A percentile compares a stretch with the other conserved stretches of the same genome.
Conservation (phyloP, 352 stramenopile genomes). For the Phytophthora cryptogea region DNA sequence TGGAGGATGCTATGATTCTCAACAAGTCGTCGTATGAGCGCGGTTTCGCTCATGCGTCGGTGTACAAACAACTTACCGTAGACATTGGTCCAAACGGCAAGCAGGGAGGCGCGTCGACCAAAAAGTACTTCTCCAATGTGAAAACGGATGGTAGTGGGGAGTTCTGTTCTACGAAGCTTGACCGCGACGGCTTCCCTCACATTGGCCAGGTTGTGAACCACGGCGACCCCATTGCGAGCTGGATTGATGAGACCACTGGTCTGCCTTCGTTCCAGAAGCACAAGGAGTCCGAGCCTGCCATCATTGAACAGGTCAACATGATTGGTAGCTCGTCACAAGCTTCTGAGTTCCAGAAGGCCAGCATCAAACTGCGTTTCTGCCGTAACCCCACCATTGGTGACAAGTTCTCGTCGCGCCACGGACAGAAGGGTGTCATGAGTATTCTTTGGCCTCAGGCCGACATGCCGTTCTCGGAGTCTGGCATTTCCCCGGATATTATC, state of each 20-base stretch:
- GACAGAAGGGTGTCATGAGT: slow-evolving; percentile 99
- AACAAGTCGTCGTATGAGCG: slow-evolving; percentile 99
- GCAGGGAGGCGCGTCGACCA: slow-evolving; percentile 70
- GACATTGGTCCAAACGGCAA: slow-evolving; percentile 81
- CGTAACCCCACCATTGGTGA: slow-evolving; percentile 99
- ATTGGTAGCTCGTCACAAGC: slow-evolving; percentile 70
- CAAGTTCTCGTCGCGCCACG: slow-evolving; percentile 99
- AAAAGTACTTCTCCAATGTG: slow-evolving; percentile 94
- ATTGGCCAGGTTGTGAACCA: slow-evolving; percentile 95
- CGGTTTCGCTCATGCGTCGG: slow-evolving; percentile 96
- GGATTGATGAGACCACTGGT: slow-evolving; percentile 95
- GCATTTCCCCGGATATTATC: slow-evolving; percentile 99
- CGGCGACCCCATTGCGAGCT: slow-evolving; percentile 95
- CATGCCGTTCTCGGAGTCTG: slow-evolving; percentile 99
- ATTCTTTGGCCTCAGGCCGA: slow-evolving; percentile 99
- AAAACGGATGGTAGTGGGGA: slow-evolving; percentile 75
- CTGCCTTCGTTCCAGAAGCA: slow-evolving; percentile 93
- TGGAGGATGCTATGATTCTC: slow-evolving; percentile 99
- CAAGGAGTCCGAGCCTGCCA: slow-evolving; percentile 97
- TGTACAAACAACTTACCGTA: slow-evolving; percentile 99
- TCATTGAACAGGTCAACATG: slow-evolving; percentile 96
- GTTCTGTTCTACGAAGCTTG: slow-evolving; percentile 82
- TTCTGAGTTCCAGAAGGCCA: slow-evolving; percentile 87
- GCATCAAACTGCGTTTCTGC: slow-evolving; percentile 98
- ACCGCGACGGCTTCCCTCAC: slow-evolving; percentile 96